These are phyloP conservation scores for Wallemia hederae DNA, from an alignment of 1,284 basidiomycete species.

Conservation along the genomic window DNA sequence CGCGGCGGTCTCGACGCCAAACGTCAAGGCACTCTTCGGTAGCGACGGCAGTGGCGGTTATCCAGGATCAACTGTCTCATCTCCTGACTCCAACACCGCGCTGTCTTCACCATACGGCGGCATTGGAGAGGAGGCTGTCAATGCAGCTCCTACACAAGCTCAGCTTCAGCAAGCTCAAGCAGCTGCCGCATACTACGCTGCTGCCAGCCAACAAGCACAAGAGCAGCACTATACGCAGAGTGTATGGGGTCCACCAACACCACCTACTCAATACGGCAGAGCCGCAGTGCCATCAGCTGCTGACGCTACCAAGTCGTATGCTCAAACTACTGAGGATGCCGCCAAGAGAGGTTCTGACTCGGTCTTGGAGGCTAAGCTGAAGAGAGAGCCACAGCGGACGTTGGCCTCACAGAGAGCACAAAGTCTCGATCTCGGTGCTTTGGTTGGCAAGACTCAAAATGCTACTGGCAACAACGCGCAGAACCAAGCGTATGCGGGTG, in stretches of 20 bases:
- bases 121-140: neutral
- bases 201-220: neutral
- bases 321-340: constrained; percentile 36
- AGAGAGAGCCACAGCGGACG: constrained; percentile 36
- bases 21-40: constrained; percentile 77
- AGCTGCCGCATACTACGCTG: neutral
- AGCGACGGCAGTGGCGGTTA: neutral
- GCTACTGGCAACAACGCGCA: neutral
- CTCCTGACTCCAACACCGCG: neutral
- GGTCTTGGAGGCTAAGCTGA: constrained; percentile 53
- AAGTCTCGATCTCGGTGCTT: constrained; percentile 16
- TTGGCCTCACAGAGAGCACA: constrained; percentile 15
- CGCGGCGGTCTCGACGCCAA: constrained; percentile 59
- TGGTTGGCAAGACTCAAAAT: neutral
- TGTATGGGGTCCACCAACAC: neutral
- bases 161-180: neutral
- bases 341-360: constrained; percentile 64
- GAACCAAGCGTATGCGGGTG: neutral
- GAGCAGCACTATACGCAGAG: neutral
- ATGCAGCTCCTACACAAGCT: neutral
- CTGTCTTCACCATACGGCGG: neutral
- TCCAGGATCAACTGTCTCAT: neutral
- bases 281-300: neutral
- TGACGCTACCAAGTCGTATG: constrained; percentile 15
- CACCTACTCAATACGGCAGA: neutral